These are phyloP conservation scores for Thraustochytrium striatum DNA, from an alignment of 352 stramenopile species.

Conservation along the genomic window DNA sequence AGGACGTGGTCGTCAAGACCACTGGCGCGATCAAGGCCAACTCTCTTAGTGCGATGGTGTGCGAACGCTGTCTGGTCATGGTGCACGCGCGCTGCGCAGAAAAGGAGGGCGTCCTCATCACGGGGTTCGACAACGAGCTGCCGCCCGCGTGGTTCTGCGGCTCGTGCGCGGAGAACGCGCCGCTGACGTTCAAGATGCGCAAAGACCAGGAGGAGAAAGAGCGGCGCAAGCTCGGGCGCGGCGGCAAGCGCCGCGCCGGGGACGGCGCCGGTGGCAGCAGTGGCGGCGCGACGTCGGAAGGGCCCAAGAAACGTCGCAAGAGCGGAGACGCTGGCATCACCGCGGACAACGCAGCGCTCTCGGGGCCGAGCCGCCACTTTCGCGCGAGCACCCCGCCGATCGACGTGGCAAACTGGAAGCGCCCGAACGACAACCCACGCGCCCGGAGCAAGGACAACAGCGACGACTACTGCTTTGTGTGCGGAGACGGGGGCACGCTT, in stretches of 20 bases:
- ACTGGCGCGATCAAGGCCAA: background rate
- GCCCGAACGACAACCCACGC: background rate
- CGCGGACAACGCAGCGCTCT: no score
- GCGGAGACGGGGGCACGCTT: slow-evolving; percentile 16
- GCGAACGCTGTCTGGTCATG: background rate
- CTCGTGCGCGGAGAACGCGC: background rate
- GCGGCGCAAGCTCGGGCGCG: no score
- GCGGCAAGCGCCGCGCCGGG: background rate
- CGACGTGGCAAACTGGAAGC: no score
- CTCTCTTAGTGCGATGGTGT: background rate
- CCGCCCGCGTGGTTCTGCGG: background rate
- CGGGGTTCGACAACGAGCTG: slow-evolving; percentile 5
- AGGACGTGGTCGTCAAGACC: background rate
- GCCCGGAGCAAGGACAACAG: background rate
- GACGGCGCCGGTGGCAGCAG: background rate
- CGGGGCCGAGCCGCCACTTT: no score
- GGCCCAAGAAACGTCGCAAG: no score
- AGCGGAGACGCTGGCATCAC: no score
- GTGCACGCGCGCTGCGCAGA: slow-evolving; percentile 9
- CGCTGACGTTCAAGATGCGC: background rate
- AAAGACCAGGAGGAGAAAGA: slow-evolving; percentile 11
- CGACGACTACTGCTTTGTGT: slow-evolving; percentile 32
- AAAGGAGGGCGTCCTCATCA: background rate
- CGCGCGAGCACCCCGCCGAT: no score
- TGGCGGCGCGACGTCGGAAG: background rate